Conservation (phyloP, 805 yeast species). For the Dipodascopsis tothii region DNA sequence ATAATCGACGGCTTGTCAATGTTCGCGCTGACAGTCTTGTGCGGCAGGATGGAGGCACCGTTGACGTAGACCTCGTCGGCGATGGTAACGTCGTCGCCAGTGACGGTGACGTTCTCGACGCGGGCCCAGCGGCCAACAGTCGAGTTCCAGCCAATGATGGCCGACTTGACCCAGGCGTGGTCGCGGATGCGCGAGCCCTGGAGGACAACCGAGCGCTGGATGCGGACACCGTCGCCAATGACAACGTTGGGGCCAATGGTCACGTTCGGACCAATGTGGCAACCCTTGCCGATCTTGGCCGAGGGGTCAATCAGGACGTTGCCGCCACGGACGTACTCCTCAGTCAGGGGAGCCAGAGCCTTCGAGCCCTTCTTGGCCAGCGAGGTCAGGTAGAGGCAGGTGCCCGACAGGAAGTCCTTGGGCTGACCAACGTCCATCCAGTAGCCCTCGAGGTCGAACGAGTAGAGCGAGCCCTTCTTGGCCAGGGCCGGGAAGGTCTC, state of each 20-base stretch:
- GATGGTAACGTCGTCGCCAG: constrained; percentile 98
- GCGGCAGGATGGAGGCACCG: constrained; percentile 99
- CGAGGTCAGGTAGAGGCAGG: constrained; percentile 82
- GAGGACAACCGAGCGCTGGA: constrained; percentile 88
- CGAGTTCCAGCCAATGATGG: constrained; percentile 99
- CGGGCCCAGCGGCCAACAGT: constrained; percentile 98
- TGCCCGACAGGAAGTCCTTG: constrained; percentile 96
- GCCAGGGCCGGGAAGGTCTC: constrained; percentile 98
- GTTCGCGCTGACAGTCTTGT: constrained; percentile 90
- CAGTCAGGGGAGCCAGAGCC: constrained; percentile 51
- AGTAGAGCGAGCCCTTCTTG: constrained; percentile 78
- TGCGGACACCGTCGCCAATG: constrained; percentile 97
- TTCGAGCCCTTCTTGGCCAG: constrained; percentile 72
- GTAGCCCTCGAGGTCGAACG: constrained; percentile 96
- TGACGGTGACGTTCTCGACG: constrained; percentile 92
- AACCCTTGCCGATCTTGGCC: constrained; percentile 84
- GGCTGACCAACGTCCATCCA: constrained; percentile 99
- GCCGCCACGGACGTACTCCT: constrained; percentile 74
- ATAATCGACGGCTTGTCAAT: constrained; percentile 97
- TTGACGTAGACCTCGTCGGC: constrained; percentile 97
- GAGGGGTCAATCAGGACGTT: constrained; percentile 91
- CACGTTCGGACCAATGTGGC: constrained; percentile 97
- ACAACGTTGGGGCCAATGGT: constrained; percentile 93
- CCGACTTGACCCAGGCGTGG: constrained; percentile 95
- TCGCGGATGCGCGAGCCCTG: constrained; percentile 87